Conservation (phyloP, 176 grass and related monocot species). For the Luzula sylvatica region DNA sequence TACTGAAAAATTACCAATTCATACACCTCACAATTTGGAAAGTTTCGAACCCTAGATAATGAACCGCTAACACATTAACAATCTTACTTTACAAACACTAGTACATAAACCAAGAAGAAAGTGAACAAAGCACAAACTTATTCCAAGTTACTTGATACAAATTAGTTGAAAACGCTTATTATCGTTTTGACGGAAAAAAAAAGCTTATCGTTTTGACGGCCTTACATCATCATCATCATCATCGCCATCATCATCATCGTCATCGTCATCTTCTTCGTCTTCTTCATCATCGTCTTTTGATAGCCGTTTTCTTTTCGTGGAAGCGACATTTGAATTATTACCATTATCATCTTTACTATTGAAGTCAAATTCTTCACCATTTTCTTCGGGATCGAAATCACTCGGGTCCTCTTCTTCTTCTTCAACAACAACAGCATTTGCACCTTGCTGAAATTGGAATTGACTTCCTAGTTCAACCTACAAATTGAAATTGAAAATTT, state of each 20-base stretch:
- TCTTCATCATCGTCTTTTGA: neutral
- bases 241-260: neutral
- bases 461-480: conserved; percentile 17
- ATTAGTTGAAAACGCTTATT: neutral
- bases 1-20: no score
- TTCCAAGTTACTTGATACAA: no score
- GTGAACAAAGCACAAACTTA: neutral
- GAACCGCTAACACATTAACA: neutral
- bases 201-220: conserved; percentile 21
- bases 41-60: no score
- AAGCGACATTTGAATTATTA: neutral
- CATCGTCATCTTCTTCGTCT: neutral
- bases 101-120: neutral
- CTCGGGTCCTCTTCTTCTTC: conserved; percentile 22
- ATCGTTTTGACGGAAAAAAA: no score
- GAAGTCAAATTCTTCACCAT: conserved; percentile 6
- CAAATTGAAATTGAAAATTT: neutral
- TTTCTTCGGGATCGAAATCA: conserved; percentile 17
- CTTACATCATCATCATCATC: conserved; percentile 11
- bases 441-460: neutral
- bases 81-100: conserved; percentile 7
- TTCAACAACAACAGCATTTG: neutral
- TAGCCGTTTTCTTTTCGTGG: conserved; percentile 16
- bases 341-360: conserved; percentile 1
- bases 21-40: no score